Evolutionary conservation across 2,329 filamentous ascomycete genomes (phyloP), one percentile per base, ranked within the genome.

Genomic region (Nigrospora oryzae): DNA sequence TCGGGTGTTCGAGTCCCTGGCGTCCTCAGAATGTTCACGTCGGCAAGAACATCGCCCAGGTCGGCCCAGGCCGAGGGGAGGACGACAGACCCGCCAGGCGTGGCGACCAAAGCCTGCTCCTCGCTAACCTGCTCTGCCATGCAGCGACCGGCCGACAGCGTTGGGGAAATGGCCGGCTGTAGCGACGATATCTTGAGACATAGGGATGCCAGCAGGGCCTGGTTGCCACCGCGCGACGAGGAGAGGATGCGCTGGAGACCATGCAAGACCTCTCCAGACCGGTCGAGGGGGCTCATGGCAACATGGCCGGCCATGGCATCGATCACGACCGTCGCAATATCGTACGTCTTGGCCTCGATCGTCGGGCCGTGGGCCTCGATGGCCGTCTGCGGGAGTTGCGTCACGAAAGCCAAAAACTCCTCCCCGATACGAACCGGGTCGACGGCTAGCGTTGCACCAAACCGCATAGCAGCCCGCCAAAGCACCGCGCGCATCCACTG

Each of bases 401-500:
- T 63, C 6, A 73, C 65, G 4, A 68, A 56, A 5, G 59, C 56
- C 15, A 75, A 51, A 19, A 75, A 70, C 40, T 74, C 68, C 13
- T 62, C 63, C 4, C 70, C 70, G 37, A 73, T 71, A 14, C 65
- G 57, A 3, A 74, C 58, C 0, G 70, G 70, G 43, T 66, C 57
- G 48, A 61, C 50, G 2, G 53, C 46, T 30, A 61, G 48, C n/a
- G 54, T 56, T 11, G 63, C 46, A 15, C 53, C 51, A 17, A 50
- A 49, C 31, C 56, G 62, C 28, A 65, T 55, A 0, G 66, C 62
- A 1, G 67, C 60, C 14, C 68, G 62, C 71, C 70, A 74, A 13
- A 73, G 49, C 3, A 74, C 63, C 36, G 70, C 66, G 8, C 69
- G 65, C 70, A 74, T 74, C 71, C 71, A 74, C 38, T 73, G 69